Evolutionary conservation across 352 stramenopile genomes (phyloP).

Genomic region (Pythium inflatum): DNA sequence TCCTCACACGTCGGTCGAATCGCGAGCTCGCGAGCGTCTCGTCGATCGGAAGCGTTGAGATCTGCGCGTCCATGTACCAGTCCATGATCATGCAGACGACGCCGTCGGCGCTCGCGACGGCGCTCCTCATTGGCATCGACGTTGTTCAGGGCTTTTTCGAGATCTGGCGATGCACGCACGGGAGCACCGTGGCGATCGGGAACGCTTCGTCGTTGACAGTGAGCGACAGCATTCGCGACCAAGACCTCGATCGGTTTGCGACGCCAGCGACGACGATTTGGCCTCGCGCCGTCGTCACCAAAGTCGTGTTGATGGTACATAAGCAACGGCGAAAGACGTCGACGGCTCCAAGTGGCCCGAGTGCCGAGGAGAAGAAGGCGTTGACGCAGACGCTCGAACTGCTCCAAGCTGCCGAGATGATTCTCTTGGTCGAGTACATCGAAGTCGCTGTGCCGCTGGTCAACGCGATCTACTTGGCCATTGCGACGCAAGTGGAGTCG

Average conservation of each 20-base stretch:
- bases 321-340: no score
- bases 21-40: background rate
- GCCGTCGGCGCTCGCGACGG: background rate
- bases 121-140: constrained; percentile 18
- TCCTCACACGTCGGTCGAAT: background rate
- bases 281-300: no score
- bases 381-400: constrained; percentile 16
- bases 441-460: constrained; percentile 19
- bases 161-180: background rate
- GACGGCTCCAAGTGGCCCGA: no score
- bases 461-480: constrained; percentile 10
- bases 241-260: no score
- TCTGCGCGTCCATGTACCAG: constrained; percentile 26
- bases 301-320: no score
- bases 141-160: background rate
- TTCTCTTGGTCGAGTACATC: constrained; percentile 30
- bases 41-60: constrained; percentile 10
- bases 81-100: constrained; percentile 17
- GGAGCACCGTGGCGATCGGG: no score
- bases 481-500: constrained; percentile 16
- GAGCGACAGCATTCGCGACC: no score
- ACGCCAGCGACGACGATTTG: no score
- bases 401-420: constrained; percentile 10
- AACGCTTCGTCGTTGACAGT: no score
- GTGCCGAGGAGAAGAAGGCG: no score